Evolutionary conservation across 2,329 filamentous ascomycete genomes (phyloP).

Genomic region (Fusarium humuli): DNA sequence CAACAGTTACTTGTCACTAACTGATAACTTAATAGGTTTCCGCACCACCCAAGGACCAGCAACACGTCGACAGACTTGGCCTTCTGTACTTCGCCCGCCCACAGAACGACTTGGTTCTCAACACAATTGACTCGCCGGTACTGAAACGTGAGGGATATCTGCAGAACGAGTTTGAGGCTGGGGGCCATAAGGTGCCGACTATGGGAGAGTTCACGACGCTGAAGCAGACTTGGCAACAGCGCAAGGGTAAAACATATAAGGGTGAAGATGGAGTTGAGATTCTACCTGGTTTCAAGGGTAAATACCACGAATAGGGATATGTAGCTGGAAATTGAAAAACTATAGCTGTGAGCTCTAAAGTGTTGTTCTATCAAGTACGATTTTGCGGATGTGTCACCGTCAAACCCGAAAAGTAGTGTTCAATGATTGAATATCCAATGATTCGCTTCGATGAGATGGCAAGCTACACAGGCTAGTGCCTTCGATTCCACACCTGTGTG

Average conservation of each 20-base stretch:
- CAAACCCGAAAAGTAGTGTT: too few species aligned
- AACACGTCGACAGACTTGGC: slow-evolving; percentile 60
- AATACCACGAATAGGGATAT: background rate
- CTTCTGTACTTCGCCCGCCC: slow-evolving; percentile 64
- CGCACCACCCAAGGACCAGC: slow-evolving; percentile 55
- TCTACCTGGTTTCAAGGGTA: background rate
- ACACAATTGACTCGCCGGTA: slow-evolving; percentile 54
- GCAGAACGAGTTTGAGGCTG: slow-evolving; percentile 54
- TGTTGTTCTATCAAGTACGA: too few species aligned
- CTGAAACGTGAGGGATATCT: slow-evolving; percentile 50
- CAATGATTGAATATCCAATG: too few species aligned
- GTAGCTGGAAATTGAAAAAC: background rate
- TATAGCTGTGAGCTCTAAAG: too few species aligned
- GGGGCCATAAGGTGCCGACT: slow-evolving; percentile 47
- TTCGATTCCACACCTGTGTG: too few species aligned
- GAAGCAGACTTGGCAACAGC: slow-evolving; percentile 54
- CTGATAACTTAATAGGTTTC: slow-evolving; percentile 44
- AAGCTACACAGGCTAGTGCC: too few species aligned
- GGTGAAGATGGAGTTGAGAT: slow-evolving; percentile 1
- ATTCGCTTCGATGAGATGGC: too few species aligned
- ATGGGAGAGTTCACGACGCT: slow-evolving; percentile 55
- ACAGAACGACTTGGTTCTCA: slow-evolving; percentile 54
- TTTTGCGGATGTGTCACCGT: too few species aligned
- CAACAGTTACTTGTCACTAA: too few species aligned
- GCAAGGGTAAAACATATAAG: background rate